These are phyloP conservation scores for Hirschioporus abietinus DNA, from an alignment of 768 basidiomycete genomes.

Conservation along the genomic window DNA sequence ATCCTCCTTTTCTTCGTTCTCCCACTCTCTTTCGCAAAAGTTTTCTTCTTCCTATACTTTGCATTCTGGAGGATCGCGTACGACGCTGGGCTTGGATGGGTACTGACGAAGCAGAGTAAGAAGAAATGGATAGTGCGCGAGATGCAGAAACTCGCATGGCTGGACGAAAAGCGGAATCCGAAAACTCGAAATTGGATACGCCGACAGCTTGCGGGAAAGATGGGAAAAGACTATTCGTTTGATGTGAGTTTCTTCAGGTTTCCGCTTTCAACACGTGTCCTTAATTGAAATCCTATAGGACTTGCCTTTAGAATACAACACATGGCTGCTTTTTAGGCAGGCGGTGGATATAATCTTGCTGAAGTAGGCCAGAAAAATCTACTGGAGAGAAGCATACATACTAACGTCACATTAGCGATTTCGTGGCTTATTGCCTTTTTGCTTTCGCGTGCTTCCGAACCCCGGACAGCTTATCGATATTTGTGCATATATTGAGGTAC, in stretches of 20 bases:
- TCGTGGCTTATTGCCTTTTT: constrained; percentile 91
- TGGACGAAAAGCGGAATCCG: constrained; percentile 68
- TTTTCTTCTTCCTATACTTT: constrained; percentile 88
- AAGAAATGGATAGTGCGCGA: constrained; percentile 87
- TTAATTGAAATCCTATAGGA: constrained; percentile 40
- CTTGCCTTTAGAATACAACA: constrained; percentile 89
- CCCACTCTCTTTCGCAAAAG: constrained; percentile 45
- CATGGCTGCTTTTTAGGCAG: constrained; percentile 95
- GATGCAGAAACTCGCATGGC: constrained; percentile 77
- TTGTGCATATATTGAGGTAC: constrained; percentile 75
- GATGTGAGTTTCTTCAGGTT: constrained; percentile 57
- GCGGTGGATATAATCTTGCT: constrained; percentile 94
- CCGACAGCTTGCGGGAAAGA: constrained; percentile 81
- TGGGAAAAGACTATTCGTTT: constrained; percentile 92
- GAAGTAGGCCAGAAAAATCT: constrained; percentile 54
- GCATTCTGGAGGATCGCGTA: constrained; percentile 91
- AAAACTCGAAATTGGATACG: constrained; percentile 76
- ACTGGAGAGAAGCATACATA: not conserved
- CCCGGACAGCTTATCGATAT: constrained; percentile 66
- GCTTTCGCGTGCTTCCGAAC: constrained; percentile 90
- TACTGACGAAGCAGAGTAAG: constrained; percentile 93
- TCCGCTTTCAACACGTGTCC: not conserved
- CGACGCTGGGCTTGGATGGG: constrained; percentile 90
- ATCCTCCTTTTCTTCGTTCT: constrained; percentile 64
- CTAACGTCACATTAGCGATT: constrained; percentile 56